Evolutionary conservation across 139 green algal species (phyloP), one percentile per base, ranked within the genome.

Genomic region (Asterochloris sp.): DNA sequence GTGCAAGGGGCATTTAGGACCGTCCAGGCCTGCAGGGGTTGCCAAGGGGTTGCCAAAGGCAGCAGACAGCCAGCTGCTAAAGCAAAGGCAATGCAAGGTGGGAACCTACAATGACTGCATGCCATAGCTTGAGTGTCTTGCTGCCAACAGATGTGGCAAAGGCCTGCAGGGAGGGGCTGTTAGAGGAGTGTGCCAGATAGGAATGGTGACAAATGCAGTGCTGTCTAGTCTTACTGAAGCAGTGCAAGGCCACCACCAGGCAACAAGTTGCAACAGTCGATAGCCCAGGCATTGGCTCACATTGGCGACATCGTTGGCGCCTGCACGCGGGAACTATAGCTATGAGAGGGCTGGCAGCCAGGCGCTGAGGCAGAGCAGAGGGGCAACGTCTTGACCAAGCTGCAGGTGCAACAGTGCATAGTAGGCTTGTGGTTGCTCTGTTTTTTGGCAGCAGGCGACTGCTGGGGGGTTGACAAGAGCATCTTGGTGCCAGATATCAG

Each of bases 101-200:
- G 27, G 1, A 13, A 8, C 27, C 13, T 64, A 79, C 60, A 12
- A 86, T 26, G 12, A 90, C 24, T 8, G 87, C 87, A 17, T 89
- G 82, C 61, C 76, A 74, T 66, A 90, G 84, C 1, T 78, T 84
- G 0, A 90, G 60, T 4, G 87, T 82, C 19, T 83, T 85, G 10
- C 81, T 62, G 24, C 87, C 87, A 13, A 90, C 85, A 0, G 82
- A 87, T 0, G 82, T 87, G 38, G 74, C 87, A 62, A 90, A 90
- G 11, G 78, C 38, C 38, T 54, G 38, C 38, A 54, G 38, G 38
- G 38, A 10, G 6, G 38, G 38, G 38, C 38, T 54, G 6, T 54
- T 10, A 54, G 38, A 54, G 38, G 38, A 54, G 38, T 6, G 2
- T 54, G 38, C 38, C 38, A 54, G 6, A 54, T 2, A 54, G 38